Conservation (phyloP, 192 early-diverging fungal species). For the Funneliformis geosporum region DNA sequence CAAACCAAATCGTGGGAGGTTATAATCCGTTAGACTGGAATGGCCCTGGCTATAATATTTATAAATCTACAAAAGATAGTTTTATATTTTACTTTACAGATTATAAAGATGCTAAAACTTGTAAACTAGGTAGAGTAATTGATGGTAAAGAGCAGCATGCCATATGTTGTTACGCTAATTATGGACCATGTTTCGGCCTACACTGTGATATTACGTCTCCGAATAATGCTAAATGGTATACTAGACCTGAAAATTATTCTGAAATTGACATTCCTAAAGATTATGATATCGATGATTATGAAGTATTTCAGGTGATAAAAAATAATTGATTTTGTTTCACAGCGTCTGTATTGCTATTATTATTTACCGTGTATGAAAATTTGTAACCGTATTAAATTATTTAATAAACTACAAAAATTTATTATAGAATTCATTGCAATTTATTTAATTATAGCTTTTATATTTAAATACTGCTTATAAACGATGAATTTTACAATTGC, state of each 20-base stretch:
- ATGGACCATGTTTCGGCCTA: neutral
- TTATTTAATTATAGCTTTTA: too few species aligned
- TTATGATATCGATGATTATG: neutral
- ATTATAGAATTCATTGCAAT: too few species aligned
- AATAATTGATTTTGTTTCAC: neutral
- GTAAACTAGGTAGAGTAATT: neutral
- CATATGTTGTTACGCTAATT: neutral
- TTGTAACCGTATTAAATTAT: too few species aligned
- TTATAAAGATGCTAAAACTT: neutral
- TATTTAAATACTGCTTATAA: too few species aligned
- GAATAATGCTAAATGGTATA: neutral
- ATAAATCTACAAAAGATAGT: neutral
- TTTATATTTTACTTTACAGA: neutral
- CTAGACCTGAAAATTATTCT: neutral
- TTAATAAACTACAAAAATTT: too few species aligned
- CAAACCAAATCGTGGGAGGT: neutral
- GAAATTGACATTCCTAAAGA: neutral
- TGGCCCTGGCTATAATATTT: neutral
- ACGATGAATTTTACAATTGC: too few species aligned
- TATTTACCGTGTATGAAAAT: too few species aligned
- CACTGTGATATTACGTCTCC: neutral
- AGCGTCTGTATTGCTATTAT: too few species aligned
- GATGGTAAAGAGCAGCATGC: neutral
- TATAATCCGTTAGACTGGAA: neutral
- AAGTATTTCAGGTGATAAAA: neutral